These are phyloP conservation scores for Corymbia maculata DNA, from an alignment of 345 rosid genomes.

Conservation along the genomic window DNA sequence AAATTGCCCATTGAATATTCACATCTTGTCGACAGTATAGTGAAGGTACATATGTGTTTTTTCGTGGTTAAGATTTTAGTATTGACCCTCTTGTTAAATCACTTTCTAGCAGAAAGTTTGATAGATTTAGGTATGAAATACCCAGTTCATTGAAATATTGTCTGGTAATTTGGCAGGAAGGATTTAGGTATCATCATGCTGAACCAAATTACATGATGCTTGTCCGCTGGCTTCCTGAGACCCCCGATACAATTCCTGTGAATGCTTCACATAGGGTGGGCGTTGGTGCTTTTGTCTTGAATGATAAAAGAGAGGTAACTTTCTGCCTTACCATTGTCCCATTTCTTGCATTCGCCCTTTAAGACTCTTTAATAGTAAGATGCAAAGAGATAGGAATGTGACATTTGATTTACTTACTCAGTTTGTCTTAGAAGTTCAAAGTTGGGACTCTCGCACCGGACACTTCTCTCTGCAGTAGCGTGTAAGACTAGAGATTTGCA, in stretches of 20 bases:
- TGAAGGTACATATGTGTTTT: conserved; percentile 17
- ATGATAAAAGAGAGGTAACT: conserved; percentile 43
- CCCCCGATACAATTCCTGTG: conserved; percentile 34
- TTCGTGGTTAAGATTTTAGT: not conserved
- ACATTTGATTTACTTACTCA: not conserved
- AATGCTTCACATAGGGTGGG: conserved; percentile 85
- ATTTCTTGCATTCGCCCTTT: not conserved
- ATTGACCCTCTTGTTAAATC: not conserved
- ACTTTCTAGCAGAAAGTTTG: not conserved
- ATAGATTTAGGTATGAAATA: not conserved
- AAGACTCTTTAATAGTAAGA: not conserved
- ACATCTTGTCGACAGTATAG: conserved; percentile 39
- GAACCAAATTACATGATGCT: conserved; percentile 67
- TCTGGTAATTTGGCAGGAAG: conserved; percentile 4
- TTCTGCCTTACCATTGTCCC: not conserved
- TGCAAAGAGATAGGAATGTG: not conserved
- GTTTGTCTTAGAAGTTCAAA: not conserved
- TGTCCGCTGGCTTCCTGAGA: conserved; percentile 46
- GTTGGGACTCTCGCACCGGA: not conserved
- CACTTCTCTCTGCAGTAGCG: not conserved
- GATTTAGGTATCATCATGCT: conserved; percentile 12
- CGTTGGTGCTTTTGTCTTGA: conserved; percentile 59
- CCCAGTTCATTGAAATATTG: not conserved
- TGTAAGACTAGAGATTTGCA: not conserved
- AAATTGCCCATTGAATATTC: conserved; percentile 39